phyloP scores from a whole-genome alignment of 805 yeast species.

The Yamadazyma sp. region DNA sequence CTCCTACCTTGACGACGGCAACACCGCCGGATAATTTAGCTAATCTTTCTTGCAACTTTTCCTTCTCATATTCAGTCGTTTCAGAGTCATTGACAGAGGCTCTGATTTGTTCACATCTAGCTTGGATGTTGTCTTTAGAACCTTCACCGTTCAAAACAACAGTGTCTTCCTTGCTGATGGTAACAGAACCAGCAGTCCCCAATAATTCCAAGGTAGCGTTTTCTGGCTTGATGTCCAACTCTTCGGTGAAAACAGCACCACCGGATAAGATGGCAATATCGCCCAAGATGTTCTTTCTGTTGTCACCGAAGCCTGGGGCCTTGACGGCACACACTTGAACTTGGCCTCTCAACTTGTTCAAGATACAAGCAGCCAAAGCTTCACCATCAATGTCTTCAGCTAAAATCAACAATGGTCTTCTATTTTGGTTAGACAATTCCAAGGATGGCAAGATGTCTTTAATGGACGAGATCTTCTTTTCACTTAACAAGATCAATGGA shows the following conservation, averaged over 20 bases:
- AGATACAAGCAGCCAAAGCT: conserved; percentile 96
- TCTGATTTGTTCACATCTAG: conserved; percentile 94
- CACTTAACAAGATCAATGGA: conserved; percentile 81
- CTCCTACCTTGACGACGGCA: conserved; percentile 97
- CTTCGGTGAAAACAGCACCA: conserved; percentile 90
- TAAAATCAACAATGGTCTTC: conserved; percentile 89
- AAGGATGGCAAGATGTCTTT: conserved; percentile 91
- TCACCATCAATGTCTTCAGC: conserved; percentile 98
- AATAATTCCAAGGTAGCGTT: conserved; percentile 85
- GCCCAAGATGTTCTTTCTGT: conserved; percentile 93
- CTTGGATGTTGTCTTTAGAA: conserved; percentile 70
- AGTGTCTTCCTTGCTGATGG: conserved; percentile 94
- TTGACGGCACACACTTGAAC: conserved; percentile 96
- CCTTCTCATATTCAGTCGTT: conserved; percentile 90
- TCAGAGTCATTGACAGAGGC: conserved; percentile 68
- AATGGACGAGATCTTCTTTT: conserved; percentile 88
- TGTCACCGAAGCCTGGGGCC: conserved; percentile 99
- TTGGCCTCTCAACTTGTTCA: conserved; percentile 97
- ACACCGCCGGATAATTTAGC: conserved; percentile 98
- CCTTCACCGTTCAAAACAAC: conserved; percentile 94
- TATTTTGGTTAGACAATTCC: conserved; percentile 86
- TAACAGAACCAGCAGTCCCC: conserved; percentile 88
- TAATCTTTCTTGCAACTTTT: conserved; percentile 94
- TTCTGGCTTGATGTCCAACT: conserved; percentile 92
- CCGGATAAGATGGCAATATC: conserved; percentile 95